Base-by-base conservation (phyloP, 306 rosid species). In the Ziziphus jujuba region DNA sequence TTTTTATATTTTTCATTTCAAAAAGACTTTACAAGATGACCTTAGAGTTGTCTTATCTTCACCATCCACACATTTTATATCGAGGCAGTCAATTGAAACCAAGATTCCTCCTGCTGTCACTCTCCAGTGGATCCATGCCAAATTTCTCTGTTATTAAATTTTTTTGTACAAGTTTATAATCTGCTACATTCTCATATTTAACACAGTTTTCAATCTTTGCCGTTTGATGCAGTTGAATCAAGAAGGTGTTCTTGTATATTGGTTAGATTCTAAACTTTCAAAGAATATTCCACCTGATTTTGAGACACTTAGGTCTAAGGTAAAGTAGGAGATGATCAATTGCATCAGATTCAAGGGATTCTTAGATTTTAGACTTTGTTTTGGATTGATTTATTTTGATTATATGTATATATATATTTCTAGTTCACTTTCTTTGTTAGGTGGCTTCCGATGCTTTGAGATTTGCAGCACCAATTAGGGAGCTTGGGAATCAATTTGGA, bases 301-400 rank as follows among this genome's bases (percentile, higher is more conserved):
- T 62, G 87, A 82, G 71, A 85, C 82, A 78, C 87, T 85, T 51
- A 74, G 75, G 28, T 85, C 83, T 19, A 85, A 85, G 87, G 83
- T 84, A 81, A 21, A 56, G 17, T 31, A n/a, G n/a, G n/a, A n/a
- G 43, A 6, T 7, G 13, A 48, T 50, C 25, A 5, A 31, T 24
- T 6, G 12, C 45, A 31, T 11, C 33, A 53, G 13, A 64, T n/a
- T n/a, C n/a, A n/a, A n/a, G n/a, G n/a, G n/a, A n/a, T 11, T 40
- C 53, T 28, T 4, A 28, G 0, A 12, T n/a, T 14, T 50, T 9
- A 50, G 11, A 19, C 55, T 5, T 16, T 15, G 19, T 2, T 40
- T 13, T 34, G n/a, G n/a, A n/a, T n/a, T n/a, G n/a, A 52, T 11
- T 58, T 44, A 4, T 61, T 19, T 23, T n/a, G n/a, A n/a, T n/a